phyloP scores from a whole-genome alignment of 768 basidiomycete species.

The Leccinum disarticulatum region DNA sequence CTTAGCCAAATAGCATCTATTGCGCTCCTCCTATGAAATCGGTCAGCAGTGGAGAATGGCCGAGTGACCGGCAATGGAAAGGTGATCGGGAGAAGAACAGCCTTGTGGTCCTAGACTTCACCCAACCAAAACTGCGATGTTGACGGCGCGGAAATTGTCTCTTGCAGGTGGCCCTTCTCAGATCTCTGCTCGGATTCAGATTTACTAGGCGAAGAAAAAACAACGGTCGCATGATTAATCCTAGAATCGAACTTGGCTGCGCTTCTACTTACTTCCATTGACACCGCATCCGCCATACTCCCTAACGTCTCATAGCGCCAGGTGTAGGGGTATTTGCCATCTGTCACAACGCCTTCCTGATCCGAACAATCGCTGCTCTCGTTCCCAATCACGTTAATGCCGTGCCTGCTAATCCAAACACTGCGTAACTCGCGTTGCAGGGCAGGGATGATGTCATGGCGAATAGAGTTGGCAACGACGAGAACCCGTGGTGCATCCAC shows the following conservation, averaged over 20 bases:
- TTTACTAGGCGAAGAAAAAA: background rate
- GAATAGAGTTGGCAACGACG: conserved; percentile 65
- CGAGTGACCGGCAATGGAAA: background rate
- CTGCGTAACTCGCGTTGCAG: conserved; percentile 52
- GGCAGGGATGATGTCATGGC: conserved; percentile 67
- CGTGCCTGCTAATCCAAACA: conserved; percentile 62
- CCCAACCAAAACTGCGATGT: background rate
- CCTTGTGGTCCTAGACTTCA: background rate
- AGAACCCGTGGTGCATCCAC: conserved; percentile 48
- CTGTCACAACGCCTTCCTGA: conserved; percentile 15
- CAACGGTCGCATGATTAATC: background rate
- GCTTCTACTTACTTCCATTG: conserved; percentile 36
- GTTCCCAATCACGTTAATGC: conserved; percentile 25
- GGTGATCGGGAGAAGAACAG: background rate
- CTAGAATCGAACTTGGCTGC: background rate
- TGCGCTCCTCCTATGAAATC: background rate
- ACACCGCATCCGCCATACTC: conserved; percentile 58
- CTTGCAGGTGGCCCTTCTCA: conserved; percentile 4
- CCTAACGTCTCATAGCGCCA: conserved; percentile 62
- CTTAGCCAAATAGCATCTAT: no score
- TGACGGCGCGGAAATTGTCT: background rate
- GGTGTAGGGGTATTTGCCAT: conserved; percentile 36
- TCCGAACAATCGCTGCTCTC: conserved; percentile 33
- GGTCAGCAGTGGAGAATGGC: background rate
- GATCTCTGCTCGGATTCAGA: background rate